phyloP scores from a whole-genome alignment of 1,284 basidiomycete species.

The Apiotrichum gamsii region DNA sequence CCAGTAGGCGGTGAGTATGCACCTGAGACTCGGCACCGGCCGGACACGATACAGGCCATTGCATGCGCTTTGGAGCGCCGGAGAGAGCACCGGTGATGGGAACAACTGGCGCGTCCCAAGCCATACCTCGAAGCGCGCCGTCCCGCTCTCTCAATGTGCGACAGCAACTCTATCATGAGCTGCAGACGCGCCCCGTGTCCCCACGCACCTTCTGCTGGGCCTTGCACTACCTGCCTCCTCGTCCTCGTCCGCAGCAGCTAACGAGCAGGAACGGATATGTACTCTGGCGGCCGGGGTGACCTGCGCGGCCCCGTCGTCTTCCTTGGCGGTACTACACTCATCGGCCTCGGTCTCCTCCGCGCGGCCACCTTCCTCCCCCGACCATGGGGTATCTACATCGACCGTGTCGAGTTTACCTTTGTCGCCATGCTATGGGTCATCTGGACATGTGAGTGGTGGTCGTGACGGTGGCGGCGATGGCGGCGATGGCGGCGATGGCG shows the following conservation, averaged over 20 bases:
- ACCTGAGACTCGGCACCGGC: too few relatives aligned
- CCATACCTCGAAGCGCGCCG: too few relatives aligned
- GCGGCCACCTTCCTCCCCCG: constrained; percentile 16
- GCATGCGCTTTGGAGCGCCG: too few relatives aligned
- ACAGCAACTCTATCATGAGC: too few relatives aligned
- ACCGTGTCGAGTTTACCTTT: constrained; percentile 33
- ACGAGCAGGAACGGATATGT: background rate
- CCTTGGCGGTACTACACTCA: constrained; percentile 21
- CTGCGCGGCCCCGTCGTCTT: constrained; percentile 24
- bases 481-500: background rate
- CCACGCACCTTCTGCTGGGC: background rate
- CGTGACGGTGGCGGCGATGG: background rate
- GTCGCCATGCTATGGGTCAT: constrained; percentile 35
- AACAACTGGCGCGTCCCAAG: too few relatives aligned
- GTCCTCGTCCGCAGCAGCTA: too few relatives aligned
- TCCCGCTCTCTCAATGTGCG: too few relatives aligned
- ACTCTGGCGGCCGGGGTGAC: constrained; percentile 22
- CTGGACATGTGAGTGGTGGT: constrained; percentile 37
- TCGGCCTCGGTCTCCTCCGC: constrained; percentile 20
- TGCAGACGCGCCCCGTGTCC: background rate
- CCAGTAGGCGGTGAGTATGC: background rate
- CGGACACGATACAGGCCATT: too few relatives aligned
- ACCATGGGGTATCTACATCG: constrained; percentile 32
- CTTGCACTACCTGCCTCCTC: too few relatives aligned
- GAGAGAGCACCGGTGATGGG: too few relatives aligned